phyloP scores from a whole-genome alignment of 139 green algal species.

The Limnomonas spitsbergensis region DNA sequence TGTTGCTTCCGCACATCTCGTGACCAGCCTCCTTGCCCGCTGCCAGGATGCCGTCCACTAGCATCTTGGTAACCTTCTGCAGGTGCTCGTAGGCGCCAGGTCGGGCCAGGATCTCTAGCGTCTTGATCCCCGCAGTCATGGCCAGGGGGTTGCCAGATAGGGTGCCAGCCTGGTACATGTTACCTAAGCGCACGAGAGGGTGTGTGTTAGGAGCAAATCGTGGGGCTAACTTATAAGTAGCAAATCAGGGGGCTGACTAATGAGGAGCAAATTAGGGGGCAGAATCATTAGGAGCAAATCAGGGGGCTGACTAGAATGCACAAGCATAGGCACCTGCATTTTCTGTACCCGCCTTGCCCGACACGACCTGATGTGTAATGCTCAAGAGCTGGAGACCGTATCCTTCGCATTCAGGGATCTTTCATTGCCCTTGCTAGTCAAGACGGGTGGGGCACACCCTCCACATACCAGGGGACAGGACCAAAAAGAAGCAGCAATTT shows the following conservation, averaged over 20 bases:
- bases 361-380: no score
- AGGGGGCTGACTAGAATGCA: no score
- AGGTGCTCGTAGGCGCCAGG: slow-evolving; percentile 94
- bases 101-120: slow-evolving; percentile 90
- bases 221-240: neutral
- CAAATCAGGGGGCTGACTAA: neutral
- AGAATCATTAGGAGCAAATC: no score
- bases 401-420: no score
- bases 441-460: no score
- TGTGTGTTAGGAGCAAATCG: neutral
- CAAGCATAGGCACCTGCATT: no score
- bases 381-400: no score
- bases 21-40: slow-evolving; percentile 84
- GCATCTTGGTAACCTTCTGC: slow-evolving; percentile 70
- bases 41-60: slow-evolving; percentile 90
- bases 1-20: slow-evolving; percentile 82
- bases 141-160: slow-evolving; percentile 96
- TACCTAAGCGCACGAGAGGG: neutral
- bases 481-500: no score
- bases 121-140: slow-evolving; percentile 97
- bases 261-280: no score
- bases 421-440: no score
- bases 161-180: slow-evolving; percentile 81
- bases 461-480: no score
- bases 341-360: no score